A percentile compares a stretch with the other conserved stretches of the same genome.
phyloP scores from a whole-genome alignment of 257 asterid genomes.

The Solanum neorickii region DNA sequence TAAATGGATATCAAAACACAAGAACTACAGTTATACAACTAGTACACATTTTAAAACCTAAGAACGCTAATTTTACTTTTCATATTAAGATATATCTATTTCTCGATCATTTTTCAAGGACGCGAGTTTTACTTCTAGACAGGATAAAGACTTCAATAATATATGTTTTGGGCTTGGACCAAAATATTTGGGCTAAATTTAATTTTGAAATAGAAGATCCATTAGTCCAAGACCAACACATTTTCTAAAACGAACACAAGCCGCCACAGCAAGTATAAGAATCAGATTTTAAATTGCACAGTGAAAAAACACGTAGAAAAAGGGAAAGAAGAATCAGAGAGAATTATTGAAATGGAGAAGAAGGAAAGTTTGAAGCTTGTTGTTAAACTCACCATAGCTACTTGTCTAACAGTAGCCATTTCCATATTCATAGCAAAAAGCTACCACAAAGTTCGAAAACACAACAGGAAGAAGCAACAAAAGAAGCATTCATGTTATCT shows the following conservation, averaged over 20 bases:
- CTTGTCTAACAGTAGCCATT: slow-evolving; percentile 40
- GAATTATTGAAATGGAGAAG: slow-evolving; percentile 16
- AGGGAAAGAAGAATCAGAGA: background rate
- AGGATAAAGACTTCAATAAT: background rate
- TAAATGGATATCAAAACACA: no score
- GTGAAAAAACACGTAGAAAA: background rate
- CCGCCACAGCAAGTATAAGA: background rate
- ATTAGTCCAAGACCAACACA: background rate
- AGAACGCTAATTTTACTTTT: no score
- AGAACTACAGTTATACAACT: no score
- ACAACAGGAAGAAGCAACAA: slow-evolving; percentile 1
- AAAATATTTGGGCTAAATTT: background rate
- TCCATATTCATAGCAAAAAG: slow-evolving; percentile 29
- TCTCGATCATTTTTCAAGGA: no score
- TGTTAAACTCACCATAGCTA: slow-evolving; percentile 32
- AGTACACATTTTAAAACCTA: background rate
- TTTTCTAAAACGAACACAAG: background rate
- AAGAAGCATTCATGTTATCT: slow-evolving; percentile 37
- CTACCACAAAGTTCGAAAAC: slow-evolving; percentile 9
- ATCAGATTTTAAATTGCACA: background rate
- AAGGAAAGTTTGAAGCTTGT: slow-evolving; percentile 24
- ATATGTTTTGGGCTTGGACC: background rate
- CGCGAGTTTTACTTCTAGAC: background rate
- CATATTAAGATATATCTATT: no score
- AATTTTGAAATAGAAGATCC: background rate